Percentiles rank a stretch among this genome's conserved stretches.
These are phyloP conservation scores for Amphichorda felina DNA, from an alignment of 2,329 filamentous ascomycete genomes.

Conservation along the genomic window DNA sequence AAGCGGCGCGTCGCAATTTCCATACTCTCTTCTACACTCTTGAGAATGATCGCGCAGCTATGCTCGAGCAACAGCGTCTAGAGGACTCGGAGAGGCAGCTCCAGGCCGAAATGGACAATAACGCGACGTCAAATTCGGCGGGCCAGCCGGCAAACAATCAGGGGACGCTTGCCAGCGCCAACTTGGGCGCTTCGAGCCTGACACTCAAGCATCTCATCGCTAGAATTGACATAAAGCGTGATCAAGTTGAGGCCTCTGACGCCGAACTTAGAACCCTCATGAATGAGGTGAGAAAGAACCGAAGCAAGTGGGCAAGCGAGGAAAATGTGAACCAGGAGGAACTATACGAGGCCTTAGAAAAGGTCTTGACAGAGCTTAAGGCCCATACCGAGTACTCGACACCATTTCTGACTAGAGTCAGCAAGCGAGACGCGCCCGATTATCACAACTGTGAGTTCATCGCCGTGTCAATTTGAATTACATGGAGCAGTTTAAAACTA, in stretches of 20 bases:
- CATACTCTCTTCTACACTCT: slow-evolving; percentile 91
- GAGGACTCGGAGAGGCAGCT: slow-evolving; percentile 95
- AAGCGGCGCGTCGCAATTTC: slow-evolving; percentile 81
- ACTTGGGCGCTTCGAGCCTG: slow-evolving; percentile 88
- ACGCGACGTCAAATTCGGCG: slow-evolving; percentile 36
- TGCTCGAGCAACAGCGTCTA: slow-evolving; percentile 93
- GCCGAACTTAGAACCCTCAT: slow-evolving; percentile 84
- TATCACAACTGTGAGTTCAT: slow-evolving; percentile 70
- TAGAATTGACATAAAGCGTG: slow-evolving; percentile 84
- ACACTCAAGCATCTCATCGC: slow-evolving; percentile 96
- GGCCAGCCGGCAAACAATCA: slow-evolving; percentile 52
- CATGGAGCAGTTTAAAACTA: slow-evolving; percentile 6
- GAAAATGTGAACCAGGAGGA: slow-evolving; percentile 97
- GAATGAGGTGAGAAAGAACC: slow-evolving; percentile 94
- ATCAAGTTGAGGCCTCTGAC: slow-evolving; percentile 83
- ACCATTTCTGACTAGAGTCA: slow-evolving; percentile 88
- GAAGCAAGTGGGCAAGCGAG: slow-evolving; percentile 98
- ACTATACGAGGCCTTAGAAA: slow-evolving; percentile 91
- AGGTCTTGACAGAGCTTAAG: slow-evolving; percentile 93
- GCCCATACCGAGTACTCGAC: slow-evolving; percentile 95
- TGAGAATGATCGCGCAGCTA: slow-evolving; percentile 88
- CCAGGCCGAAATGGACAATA: slow-evolving; percentile 83
- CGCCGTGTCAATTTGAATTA: neutral
- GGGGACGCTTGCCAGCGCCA: slow-evolving; percentile 83
- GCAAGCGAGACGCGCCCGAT: slow-evolving; percentile 93